Conservation (phyloP, 129 eudicot species). For the Artemisia argyi region DNA sequence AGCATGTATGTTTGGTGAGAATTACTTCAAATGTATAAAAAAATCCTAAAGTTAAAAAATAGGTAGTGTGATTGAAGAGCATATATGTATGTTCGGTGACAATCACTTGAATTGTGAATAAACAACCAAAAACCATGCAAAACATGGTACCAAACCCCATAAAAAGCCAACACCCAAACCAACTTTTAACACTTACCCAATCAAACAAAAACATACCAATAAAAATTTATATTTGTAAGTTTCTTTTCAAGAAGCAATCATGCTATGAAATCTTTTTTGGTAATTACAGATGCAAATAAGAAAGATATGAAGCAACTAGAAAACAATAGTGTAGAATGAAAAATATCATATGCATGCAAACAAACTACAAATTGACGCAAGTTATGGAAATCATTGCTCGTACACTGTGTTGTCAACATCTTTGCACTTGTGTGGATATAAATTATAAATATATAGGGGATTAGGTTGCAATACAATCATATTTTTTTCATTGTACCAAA, state of each 20-base stretch:
- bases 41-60: neutral
- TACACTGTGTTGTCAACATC: constrained; percentile 10
- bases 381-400: neutral
- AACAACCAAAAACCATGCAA: constrained; percentile 12
- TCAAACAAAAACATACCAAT: neutral
- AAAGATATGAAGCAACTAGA: neutral
- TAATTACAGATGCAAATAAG: neutral
- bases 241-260: neutral
- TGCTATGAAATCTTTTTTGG: neutral
- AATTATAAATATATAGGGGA: neutral
- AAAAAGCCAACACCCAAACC: constrained; percentile 7
- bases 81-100: constrained; percentile 9
- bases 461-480: neutral
- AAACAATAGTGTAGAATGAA: neutral
- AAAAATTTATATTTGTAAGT: neutral
- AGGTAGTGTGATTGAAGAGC: constrained; percentile 7
- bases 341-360: neutral
- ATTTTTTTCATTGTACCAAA: neutral
- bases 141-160: constrained; percentile 5
- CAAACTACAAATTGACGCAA: neutral
- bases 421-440: neutral
- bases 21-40: constrained; percentile 8
- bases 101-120: constrained; percentile 1
- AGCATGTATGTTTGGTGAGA: constrained; percentile 3
- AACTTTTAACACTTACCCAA: neutral